phyloP scores from a whole-genome alignment of 306 rosid genomes.

The Acacia confusa region DNA sequence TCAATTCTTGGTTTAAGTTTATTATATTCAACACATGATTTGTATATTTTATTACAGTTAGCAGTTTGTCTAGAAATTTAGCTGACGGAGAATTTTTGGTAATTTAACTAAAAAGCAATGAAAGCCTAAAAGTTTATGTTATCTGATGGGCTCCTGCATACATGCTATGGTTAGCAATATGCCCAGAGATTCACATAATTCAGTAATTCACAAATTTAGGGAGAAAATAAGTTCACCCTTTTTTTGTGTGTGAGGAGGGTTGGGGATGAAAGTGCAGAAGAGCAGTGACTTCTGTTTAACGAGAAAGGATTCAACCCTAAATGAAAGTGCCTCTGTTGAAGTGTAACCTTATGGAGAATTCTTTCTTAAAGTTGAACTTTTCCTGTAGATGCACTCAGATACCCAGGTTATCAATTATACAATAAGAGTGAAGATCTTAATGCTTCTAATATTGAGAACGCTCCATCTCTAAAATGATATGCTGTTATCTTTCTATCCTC shows the following conservation, averaged over 20 bases:
- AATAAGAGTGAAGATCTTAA: background rate
- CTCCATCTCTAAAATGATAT: background rate
- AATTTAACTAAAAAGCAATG: no score
- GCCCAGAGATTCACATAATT: no score
- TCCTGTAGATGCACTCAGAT: background rate
- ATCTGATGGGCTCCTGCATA: no score
- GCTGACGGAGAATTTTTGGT: background rate
- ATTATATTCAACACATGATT: background rate
- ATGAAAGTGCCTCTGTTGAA: no score
- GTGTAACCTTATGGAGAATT: background rate
- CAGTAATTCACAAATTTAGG: no score
- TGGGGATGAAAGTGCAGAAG: no score
- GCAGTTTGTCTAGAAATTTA: background rate
- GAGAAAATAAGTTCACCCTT: no score
- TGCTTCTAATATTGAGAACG: background rate
- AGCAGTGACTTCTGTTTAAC: no score
- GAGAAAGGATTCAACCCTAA: no score
- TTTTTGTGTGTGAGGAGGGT: no score
- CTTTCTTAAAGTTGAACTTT: background rate
- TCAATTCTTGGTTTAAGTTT: background rate
- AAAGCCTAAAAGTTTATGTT: no score
- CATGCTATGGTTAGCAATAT: no score
- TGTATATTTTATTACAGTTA: background rate
- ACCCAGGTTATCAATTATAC: background rate
- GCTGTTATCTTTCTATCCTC: background rate